phyloP scores from a whole-genome alignment of 805 yeast genomes.

The Ogataea chonburiensis region DNA sequence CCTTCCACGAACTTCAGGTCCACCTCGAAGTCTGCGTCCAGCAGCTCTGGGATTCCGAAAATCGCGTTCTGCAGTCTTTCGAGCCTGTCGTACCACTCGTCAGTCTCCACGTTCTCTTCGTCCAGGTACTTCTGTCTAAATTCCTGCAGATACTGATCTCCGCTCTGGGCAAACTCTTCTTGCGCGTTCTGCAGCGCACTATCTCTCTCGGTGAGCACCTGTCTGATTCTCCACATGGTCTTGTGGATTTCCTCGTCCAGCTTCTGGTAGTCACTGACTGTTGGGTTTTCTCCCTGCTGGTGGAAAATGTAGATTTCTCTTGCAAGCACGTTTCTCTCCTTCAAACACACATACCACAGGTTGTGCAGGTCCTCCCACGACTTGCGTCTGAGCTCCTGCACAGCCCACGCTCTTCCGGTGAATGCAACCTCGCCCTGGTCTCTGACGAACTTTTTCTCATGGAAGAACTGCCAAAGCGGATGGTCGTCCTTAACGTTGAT shows the following conservation, averaged over 20 bases:
- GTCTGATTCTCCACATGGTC: conserved; percentile 79
- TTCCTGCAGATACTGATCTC: conserved; percentile 49
- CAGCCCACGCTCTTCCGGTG: conserved; percentile 77
- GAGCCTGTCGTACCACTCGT: conserved; percentile 63
- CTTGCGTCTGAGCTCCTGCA: conserved; percentile 86
- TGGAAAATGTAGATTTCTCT: conserved; percentile 64
- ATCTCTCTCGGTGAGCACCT: conserved; percentile 83
- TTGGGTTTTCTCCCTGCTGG: conserved; percentile 38
- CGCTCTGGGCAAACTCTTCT: conserved; percentile 42
- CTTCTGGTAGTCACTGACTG: conserved; percentile 20
- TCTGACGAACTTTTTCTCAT: conserved; percentile 60
- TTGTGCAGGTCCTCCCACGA: conserved; percentile 88
- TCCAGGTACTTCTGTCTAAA: conserved; percentile 59
- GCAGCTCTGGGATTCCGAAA: conserved; percentile 77
- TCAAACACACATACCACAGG: conserved; percentile 84
- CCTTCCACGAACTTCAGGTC: conserved; percentile 66
- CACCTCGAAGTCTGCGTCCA: conserved; percentile 55
- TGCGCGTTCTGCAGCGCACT: conserved; percentile 63
- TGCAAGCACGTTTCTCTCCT: conserved; percentile 75
- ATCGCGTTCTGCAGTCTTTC: conserved; percentile 78
- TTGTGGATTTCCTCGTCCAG: conserved; percentile 46
- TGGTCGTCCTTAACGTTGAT: conserved; percentile 77
- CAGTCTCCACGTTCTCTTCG: conserved; percentile 52
- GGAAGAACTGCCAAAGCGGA: conserved; percentile 93
- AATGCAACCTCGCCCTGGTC: conserved; percentile 49